phyloP scores from a whole-genome alignment of 1,139 yeast genomes.

The Diutina catenulata region DNA sequence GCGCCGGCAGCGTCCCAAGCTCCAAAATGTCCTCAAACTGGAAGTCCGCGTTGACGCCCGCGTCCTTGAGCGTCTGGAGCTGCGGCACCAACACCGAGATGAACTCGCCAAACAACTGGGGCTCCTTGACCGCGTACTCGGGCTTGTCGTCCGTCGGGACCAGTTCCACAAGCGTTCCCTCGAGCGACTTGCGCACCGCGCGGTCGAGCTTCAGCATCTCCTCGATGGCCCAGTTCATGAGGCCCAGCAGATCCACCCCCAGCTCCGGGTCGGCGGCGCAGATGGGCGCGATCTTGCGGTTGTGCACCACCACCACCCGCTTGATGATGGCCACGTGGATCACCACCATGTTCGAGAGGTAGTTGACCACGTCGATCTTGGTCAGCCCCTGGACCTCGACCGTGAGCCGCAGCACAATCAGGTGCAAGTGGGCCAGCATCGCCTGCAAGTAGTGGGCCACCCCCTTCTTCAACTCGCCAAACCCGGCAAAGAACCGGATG shows the following conservation, averaged over 20 bases:
- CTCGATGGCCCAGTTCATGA: slow-evolving; percentile 3
- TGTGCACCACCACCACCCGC: slow-evolving; percentile 24
- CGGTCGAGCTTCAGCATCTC: slow-evolving; percentile 2
- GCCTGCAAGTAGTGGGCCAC: slow-evolving; percentile 26
- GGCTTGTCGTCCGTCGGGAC: background rate
- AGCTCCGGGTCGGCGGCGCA: background rate
- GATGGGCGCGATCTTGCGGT: slow-evolving; percentile 7
- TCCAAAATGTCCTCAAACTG: slow-evolving; percentile 27
- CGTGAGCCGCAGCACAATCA: slow-evolving; percentile 25
- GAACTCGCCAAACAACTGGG: slow-evolving; percentile 23
- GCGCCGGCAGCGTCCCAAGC: no score
- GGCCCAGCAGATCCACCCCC: background rate
- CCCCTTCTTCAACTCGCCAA: slow-evolving; percentile 29
- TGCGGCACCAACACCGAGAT: slow-evolving; percentile 45
- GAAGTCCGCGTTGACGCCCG: slow-evolving; percentile 67
- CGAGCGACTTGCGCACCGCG: slow-evolving; percentile 1
- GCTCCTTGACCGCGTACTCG: slow-evolving; percentile 8
- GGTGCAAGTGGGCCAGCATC: slow-evolving; percentile 21
- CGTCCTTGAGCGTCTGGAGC: slow-evolving; percentile 46
- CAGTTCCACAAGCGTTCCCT: slow-evolving; percentile 4
- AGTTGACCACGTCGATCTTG: slow-evolving; percentile 32
- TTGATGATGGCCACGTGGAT: slow-evolving; percentile 29
- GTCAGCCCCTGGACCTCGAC: slow-evolving; percentile 36
- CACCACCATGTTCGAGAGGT: slow-evolving; percentile 31
- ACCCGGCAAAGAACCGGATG: slow-evolving; percentile 24